Base-by-base conservation (phyloP, 257 asterid species). In the Sherardia arvensis region DNA sequence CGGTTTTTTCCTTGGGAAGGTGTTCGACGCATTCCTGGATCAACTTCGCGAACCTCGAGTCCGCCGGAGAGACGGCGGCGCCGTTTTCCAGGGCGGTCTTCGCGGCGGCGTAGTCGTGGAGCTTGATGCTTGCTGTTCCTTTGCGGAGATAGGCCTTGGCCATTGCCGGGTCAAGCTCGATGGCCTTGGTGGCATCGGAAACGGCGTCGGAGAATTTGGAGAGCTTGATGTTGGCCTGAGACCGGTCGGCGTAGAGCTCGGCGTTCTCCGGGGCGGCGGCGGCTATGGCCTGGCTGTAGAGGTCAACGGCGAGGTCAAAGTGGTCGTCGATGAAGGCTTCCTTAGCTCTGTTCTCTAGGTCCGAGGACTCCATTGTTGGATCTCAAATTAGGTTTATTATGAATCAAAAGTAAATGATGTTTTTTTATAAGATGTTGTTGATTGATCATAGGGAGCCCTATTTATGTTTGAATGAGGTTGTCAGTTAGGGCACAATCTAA, bases 281-380 rank as follows among this genome's bases (percentile, higher is more conserved):
- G 10, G 77, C 60, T 68, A 93, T 87, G 76, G 97, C 99, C 69
- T 85, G 92, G 45, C 92, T 65, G 80, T 90, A 93, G 51, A 93
- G 95, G 82, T 90, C 95, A 85, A 84, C 86, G 81, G 99, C 97
- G 2, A 90, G 87, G 45, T 93, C 96, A 77, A 93, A 93, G 84
- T 85, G 92, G 85, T 93, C 99, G 22, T 93, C 97, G 47, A 93
- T 93, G 75, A 93, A 93, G 30, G 99, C 99, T 22, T 84, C 96
- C 61, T 79, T 84, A 10, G 96, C 99, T 84, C 77, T 84, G 18
- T 77, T 66, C 78, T 85, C 96, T 75, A 93, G 92, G 87, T 85
- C 99, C 76, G 87, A 71, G 40, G 91, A 70, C 80, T 91, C 90
- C 97, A 92, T 88, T 70, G 82, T 38, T 38, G 47, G 4, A 36